These are phyloP conservation scores for Parasarocladium wereldwijsianum DNA, from an alignment of 2,329 filamentous ascomycete species.

Conservation along the genomic window DNA sequence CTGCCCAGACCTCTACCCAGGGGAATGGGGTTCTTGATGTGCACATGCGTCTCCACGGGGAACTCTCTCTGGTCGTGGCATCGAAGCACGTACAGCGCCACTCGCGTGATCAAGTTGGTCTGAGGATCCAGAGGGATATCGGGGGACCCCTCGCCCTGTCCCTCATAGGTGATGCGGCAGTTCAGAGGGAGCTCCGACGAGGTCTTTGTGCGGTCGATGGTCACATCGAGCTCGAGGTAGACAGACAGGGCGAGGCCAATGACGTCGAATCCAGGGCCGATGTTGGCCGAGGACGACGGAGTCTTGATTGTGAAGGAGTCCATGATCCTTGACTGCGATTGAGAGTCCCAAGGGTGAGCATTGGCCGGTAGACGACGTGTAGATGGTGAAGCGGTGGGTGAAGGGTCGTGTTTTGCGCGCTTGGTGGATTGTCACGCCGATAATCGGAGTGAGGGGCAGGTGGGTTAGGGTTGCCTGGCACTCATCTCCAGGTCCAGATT, in stretches of 20 bases:
- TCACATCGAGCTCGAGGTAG: constrained; percentile 81
- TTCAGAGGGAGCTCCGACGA: constrained; percentile 53
- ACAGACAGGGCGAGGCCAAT: constrained; percentile 89
- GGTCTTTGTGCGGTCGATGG: constrained; percentile 44
- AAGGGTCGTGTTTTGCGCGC: neutral
- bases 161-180: constrained; percentile 84
- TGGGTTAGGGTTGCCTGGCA: constrained; percentile 1
- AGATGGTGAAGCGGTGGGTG: neutral
- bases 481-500: too few species aligned
- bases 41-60: constrained; percentile 74
- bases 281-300: constrained; percentile 93
- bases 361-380: neutral
- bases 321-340: constrained; percentile 16
- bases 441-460: constrained; percentile 4
- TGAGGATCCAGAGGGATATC: constrained; percentile 75
- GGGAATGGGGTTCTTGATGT: constrained; percentile 92
- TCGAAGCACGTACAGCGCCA: constrained; percentile 84
- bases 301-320: constrained; percentile 61
- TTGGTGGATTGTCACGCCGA: neutral
- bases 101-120: constrained; percentile 83
- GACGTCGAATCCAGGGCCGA: constrained; percentile 94
- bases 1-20: constrained; percentile 87
- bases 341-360: neutral
- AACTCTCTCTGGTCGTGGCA: constrained; percentile 81
- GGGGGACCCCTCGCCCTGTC: constrained; percentile 53